Conservation (phyloP, 106 monocot species). For the Platanthera guangdongensis region DNA sequence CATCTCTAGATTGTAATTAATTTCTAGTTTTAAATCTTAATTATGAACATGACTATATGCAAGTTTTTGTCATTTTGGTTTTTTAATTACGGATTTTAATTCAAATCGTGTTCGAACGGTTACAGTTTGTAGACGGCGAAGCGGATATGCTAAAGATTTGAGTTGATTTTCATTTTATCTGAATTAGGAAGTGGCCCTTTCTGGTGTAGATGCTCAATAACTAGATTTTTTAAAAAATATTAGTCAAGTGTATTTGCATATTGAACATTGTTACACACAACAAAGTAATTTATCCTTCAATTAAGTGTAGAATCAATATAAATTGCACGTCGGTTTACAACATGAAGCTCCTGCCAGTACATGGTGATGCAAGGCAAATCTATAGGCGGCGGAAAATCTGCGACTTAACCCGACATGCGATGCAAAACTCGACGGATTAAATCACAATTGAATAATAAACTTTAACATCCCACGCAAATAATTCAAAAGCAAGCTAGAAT, state of each 20-base stretch:
- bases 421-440: no score
- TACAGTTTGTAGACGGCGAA: neutral
- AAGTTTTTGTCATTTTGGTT: neutral
- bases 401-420: no score
- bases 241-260: neutral
- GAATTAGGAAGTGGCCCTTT: slow-evolving; percentile 1
- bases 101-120: neutral
- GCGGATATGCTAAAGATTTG: neutral
- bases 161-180: neutral
- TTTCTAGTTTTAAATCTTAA: neutral
- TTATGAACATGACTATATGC: neutral
- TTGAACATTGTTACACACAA: neutral
- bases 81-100: neutral
- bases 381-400: no score
- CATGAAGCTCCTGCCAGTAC: no score
- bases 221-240: neutral
- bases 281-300: slow-evolving; percentile 1
- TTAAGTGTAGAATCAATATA: no score
- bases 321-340: no score
- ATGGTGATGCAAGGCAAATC: no score
- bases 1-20: neutral
- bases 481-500: no score
- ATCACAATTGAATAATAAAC: no score
- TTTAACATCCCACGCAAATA: no score
- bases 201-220: neutral